phyloP scores from a whole-genome alignment of 495 filamentous ascomycete species.

The Neurospora cerealis region DNA sequence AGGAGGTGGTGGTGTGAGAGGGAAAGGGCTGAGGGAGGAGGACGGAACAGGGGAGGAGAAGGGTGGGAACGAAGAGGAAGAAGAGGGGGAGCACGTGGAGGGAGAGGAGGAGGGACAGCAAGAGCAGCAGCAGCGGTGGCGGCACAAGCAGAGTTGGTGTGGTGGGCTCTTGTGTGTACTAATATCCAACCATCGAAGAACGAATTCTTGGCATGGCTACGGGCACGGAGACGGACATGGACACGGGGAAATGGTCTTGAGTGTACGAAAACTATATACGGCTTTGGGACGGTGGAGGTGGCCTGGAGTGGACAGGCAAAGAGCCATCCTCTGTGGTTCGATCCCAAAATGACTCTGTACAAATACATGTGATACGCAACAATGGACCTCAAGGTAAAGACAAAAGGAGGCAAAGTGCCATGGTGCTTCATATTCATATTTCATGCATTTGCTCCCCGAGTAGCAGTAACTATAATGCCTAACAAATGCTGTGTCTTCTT shows the following conservation, averaged over 20 bases:
- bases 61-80: background rate
- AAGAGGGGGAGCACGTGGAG: background rate
- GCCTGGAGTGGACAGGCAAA: background rate
- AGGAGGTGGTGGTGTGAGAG: background rate
- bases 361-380: background rate
- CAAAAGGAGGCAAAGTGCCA: no score
- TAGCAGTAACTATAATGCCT: background rate
- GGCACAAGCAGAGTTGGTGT: background rate
- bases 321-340: background rate
- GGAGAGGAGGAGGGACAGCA: background rate
- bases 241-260: background rate
- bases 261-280: background rate
- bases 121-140: background rate
- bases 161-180: background rate
- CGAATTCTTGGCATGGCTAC: background rate
- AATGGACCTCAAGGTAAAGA: no score
- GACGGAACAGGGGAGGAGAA: background rate
- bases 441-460: background rate
- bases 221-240: background rate
- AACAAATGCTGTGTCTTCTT: background rate
- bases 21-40: background rate
- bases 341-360: background rate
- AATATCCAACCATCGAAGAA: background rate
- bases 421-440: background rate
- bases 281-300: background rate